Conservation (phyloP, 2,329 filamentous ascomycete genomes). For the Diplodia intermedia region DNA sequence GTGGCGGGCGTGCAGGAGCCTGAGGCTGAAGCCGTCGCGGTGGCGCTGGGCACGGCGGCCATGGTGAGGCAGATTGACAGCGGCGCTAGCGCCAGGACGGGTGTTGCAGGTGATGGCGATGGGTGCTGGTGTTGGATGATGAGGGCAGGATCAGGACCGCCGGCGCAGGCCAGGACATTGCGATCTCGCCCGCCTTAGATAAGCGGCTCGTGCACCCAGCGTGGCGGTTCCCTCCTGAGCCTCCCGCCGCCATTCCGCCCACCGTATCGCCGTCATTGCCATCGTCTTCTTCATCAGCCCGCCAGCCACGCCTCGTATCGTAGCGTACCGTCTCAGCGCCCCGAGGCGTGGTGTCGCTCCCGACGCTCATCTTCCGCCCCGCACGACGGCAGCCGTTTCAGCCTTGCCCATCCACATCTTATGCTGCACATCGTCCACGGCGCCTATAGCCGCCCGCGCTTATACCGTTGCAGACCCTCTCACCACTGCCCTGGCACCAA, state of each 20-base stretch:
- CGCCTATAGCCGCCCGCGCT: constrained; percentile 24
- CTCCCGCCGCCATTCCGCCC: neutral
- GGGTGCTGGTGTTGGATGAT: constrained; percentile 5
- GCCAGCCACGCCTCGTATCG: neutral
- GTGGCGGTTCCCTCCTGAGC: constrained; percentile 3
- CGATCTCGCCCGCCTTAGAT: constrained; percentile 1
- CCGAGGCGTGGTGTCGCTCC: neutral
- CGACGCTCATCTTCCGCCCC: neutral
- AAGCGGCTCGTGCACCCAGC: neutral
- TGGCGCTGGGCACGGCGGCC: neutral
- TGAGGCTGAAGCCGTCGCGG: constrained; percentile 1
- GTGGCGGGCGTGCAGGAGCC: neutral
- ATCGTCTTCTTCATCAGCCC: neutral
- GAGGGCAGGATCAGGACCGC: neutral
- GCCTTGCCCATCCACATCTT: constrained; percentile 2
- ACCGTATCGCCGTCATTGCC: neutral
- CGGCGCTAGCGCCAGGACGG: neutral
- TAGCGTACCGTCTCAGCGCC: neutral
- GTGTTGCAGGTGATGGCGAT: neutral
- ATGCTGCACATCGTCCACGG: constrained; percentile 4
- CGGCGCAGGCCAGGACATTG: constrained; percentile 17
- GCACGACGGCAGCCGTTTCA: constrained; percentile 8
- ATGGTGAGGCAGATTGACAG: neutral
- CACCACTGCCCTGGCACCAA: constrained; percentile 2
- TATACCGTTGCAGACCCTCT: constrained; percentile 5